These are phyloP conservation scores for Phialocephala subalpina DNA, from an alignment of 2,329 filamentous ascomycete species.

Conservation along the genomic window DNA sequence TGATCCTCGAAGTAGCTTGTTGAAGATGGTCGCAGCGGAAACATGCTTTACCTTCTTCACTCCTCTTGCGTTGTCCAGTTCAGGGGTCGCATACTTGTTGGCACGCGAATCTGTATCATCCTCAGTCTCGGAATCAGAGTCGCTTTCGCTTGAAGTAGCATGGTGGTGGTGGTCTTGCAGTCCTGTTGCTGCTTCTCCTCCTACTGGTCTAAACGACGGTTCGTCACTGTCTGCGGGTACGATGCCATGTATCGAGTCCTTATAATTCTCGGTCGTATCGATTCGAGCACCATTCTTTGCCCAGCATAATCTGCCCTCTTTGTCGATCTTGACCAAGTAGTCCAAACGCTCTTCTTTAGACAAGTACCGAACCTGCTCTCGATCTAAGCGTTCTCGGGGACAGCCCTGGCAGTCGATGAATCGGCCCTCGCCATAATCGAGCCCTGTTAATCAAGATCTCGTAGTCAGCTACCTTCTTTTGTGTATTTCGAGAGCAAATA, in stretches of 20 bases:
- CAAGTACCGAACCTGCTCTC: slow-evolving; percentile 84
- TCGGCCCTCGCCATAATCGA: slow-evolving; percentile 82
- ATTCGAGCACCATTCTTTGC: slow-evolving; percentile 82
- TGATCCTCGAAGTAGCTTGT: slow-evolving; percentile 79
- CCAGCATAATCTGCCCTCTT: slow-evolving; percentile 81
- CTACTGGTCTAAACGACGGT: slow-evolving; percentile 54
- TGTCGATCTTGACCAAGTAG: slow-evolving; percentile 81
- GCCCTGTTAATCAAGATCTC: no score
- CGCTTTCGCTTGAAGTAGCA: slow-evolving; percentile 42
- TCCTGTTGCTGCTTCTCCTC: slow-evolving; percentile 37
- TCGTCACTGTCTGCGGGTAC: slow-evolving; percentile 68
- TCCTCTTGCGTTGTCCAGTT: slow-evolving; percentile 67
- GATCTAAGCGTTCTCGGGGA: slow-evolving; percentile 76
- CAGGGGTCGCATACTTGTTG: slow-evolving; percentile 71
- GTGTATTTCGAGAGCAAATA: no score
- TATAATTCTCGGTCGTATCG: slow-evolving; percentile 77
- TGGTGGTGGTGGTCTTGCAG: slow-evolving; percentile 30
- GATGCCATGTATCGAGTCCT: slow-evolving; percentile 81
- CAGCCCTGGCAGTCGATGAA: slow-evolving; percentile 74
- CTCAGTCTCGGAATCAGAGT: slow-evolving; percentile 39
- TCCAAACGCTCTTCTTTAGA: slow-evolving; percentile 81
- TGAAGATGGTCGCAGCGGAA: slow-evolving; percentile 76
- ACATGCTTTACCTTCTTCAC: slow-evolving; percentile 70
- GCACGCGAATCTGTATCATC: slow-evolving; percentile 63
- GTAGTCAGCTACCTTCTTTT: no score